Conservation (phyloP, 83 land plant genomes). For the Isoetes engelmannii region DNA sequence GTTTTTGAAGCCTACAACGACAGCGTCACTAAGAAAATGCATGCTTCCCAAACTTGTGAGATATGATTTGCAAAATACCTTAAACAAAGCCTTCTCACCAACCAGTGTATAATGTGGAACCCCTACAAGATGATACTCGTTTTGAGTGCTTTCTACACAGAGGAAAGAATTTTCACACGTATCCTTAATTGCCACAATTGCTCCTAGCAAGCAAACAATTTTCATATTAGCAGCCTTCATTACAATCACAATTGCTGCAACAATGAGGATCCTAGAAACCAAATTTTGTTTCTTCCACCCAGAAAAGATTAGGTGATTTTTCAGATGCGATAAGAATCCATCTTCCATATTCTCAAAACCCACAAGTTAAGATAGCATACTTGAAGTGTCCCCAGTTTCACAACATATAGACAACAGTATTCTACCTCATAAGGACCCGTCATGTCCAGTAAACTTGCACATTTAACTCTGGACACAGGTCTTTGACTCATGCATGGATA, state of each 20-base stretch:
- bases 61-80: slow-evolving; percentile 45
- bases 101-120: slow-evolving; percentile 74
- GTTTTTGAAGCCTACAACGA: not conserved
- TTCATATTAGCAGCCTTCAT: slow-evolving; percentile 3
- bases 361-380: slow-evolving; percentile 15
- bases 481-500: too few relatives aligned
- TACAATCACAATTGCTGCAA: not conserved
- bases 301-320: not conserved
- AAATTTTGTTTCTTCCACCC: slow-evolving; percentile 1
- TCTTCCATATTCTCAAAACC: slow-evolving; percentile 33
- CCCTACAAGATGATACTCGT: slow-evolving; percentile 47
- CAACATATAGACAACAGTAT: too few relatives aligned
- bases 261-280: slow-evolving; percentile 6
- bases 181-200: slow-evolving; percentile 84
- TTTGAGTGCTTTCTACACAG: slow-evolving; percentile 46
- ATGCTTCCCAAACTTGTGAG: not conserved
- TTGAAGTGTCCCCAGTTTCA: not conserved
- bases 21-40: not conserved
- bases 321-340: not conserved
- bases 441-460: too few relatives aligned
- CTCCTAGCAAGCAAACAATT: slow-evolving; percentile 39
- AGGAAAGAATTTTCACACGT: slow-evolving; percentile 70
- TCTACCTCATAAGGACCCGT: too few relatives aligned
- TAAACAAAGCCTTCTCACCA: slow-evolving; percentile 76
- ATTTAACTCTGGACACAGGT: too few relatives aligned